These are phyloP conservation scores for Bipolaris victoriae DNA, from an alignment of 2,329 filamentous ascomycete genomes.

Conservation along the genomic window DNA sequence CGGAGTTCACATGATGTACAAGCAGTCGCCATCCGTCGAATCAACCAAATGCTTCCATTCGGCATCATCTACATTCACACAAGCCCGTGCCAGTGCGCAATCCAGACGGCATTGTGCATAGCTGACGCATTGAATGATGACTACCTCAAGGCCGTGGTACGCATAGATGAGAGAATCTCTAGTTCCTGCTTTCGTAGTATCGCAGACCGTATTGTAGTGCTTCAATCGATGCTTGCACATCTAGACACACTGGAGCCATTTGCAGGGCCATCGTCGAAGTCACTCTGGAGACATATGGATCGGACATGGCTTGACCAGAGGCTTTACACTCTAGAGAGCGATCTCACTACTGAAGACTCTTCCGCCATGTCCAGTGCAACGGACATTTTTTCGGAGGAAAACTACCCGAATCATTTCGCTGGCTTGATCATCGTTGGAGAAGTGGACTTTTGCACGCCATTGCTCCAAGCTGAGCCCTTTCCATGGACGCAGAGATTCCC, in stretches of 20 bases:
- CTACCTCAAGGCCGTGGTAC: neutral
- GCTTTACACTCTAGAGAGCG: neutral
- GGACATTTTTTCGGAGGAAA: neutral
- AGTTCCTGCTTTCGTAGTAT: neutral
- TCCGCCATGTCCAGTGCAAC: neutral
- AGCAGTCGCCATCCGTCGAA: neutral
- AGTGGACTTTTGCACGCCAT: neutral
- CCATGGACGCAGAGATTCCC: neutral
- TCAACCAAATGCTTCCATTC: neutral
- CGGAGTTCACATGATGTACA: neutral
- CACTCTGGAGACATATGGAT: neutral
- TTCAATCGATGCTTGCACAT: neutral
- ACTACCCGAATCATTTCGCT: neutral
- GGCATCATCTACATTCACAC: neutral
- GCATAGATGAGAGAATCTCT: neutral
- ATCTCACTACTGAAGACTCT: neutral
- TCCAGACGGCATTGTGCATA: neutral
- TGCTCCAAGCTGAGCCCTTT: neutral
- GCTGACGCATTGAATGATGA: neutral
- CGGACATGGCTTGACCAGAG: neutral
- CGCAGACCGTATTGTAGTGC: neutral
- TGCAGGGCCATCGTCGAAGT: neutral
- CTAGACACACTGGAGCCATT: neutral
- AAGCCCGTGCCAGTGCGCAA: neutral
- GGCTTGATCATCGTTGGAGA: neutral